Evolutionary conservation across 2,329 filamentous ascomycete species (phyloP).

Genomic region (Monosporascus cannonballus): DNA sequence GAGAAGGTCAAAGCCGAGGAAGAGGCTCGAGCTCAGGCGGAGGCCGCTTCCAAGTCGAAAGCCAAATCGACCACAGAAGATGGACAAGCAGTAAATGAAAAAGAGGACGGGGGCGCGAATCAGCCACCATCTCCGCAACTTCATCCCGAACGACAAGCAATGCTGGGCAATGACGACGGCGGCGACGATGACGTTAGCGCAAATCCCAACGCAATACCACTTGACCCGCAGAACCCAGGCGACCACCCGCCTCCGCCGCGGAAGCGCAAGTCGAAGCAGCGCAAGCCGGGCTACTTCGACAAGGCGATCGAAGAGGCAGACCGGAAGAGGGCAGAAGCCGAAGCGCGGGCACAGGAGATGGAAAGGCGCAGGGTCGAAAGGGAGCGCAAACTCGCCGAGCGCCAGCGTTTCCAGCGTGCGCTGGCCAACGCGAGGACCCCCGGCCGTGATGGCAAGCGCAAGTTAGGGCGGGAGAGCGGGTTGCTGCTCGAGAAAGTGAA

Average conservation of each 20-base stretch:
- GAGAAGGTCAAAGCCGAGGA: slow-evolving; percentile 70
- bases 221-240: slow-evolving; percentile 5
- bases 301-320: slow-evolving; percentile 52
- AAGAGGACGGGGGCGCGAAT: slow-evolving; percentile 8
- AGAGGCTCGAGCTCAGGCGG: slow-evolving; percentile 11
- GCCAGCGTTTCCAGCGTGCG: slow-evolving; percentile 57
- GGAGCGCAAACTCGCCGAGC: slow-evolving; percentile 58
- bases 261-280: slow-evolving; percentile 32
- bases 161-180: slow-evolving; percentile 27
- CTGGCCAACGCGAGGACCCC: slow-evolving; percentile 67
- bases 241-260: slow-evolving; percentile 11
- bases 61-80: slow-evolving; percentile 6
- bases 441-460: slow-evolving; percentile 67
- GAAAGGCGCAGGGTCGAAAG: slow-evolving; percentile 54
- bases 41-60: slow-evolving; percentile 9
- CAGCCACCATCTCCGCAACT: slow-evolving; percentile 19
- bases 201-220: slow-evolving; percentile 1
- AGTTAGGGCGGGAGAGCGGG: slow-evolving; percentile 74
- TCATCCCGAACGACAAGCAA: slow-evolving; percentile 36
- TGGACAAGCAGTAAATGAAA: slow-evolving; percentile 9
- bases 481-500: slow-evolving; percentile 73
- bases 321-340: slow-evolving; percentile 34
- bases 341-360: slow-evolving; percentile 36
- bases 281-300: slow-evolving; percentile 54
- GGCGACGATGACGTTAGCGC: neutral